Evolutionary conservation across 2,329 filamentous ascomycete genomes (phyloP).

Genomic region (Venturia aucupariae): DNA sequence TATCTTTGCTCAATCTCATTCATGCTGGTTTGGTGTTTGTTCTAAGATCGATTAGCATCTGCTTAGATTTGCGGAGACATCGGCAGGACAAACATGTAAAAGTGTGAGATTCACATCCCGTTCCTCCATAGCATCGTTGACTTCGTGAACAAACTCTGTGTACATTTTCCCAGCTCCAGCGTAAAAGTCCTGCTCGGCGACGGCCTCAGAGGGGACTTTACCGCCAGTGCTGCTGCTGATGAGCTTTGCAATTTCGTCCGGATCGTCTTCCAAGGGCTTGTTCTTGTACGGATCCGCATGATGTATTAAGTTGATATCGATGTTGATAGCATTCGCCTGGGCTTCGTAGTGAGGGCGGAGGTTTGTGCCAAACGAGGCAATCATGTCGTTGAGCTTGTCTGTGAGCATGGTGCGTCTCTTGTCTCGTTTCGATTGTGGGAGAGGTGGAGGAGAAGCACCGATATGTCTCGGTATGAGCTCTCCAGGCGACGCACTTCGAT

Average conservation of each 20-base stretch:
- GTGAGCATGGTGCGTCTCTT: constrained; percentile 76
- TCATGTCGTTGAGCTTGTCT: constrained; percentile 68
- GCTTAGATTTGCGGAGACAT: not conserved
- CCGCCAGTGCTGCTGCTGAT: constrained; percentile 37
- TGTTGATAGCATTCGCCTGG: constrained; percentile 84
- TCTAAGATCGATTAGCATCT: constrained; percentile 28
- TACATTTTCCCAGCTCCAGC: constrained; percentile 69
- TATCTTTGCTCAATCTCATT: constrained; percentile 48
- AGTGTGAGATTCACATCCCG: constrained; percentile 74
- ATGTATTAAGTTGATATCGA: constrained; percentile 78
- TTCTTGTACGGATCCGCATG: constrained; percentile 72
- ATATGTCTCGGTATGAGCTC: constrained; percentile 33
- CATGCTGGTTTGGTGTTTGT: constrained; percentile 47
- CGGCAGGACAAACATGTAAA: constrained; percentile 56
- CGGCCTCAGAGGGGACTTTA: constrained; percentile 32
- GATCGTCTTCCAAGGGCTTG: constrained; percentile 55
- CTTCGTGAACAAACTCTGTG: constrained; percentile 71
- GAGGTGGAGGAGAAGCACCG: constrained; percentile 9
- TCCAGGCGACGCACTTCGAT: constrained; percentile 14
- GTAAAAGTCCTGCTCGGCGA: constrained; percentile 58
- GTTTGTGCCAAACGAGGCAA: constrained; percentile 69
- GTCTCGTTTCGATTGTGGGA: constrained; percentile 66
- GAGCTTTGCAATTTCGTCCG: constrained; percentile 58
- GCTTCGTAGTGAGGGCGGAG: constrained; percentile 78
- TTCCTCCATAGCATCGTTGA: constrained; percentile 82